Evolutionary conservation across 345 rosid species (phyloP), one percentile per base, ranked within the genome.

Genomic region (Salix udensis): DNA sequence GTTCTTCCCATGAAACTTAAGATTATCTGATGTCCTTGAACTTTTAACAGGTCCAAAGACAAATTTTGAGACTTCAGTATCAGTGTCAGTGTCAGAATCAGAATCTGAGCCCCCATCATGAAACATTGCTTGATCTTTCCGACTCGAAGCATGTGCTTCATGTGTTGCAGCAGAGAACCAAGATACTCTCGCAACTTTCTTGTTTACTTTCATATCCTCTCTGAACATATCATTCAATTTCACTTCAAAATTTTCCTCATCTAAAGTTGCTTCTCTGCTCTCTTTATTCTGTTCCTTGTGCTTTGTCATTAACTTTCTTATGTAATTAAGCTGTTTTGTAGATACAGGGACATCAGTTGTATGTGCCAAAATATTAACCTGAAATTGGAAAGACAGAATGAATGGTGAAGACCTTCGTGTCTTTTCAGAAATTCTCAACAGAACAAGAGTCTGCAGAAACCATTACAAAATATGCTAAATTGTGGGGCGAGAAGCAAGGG

Each of bases 331-430:
- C 79, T 96, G 94, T 79, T 91, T 88, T 70, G 88, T 85, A 28
- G 97, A 90, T 60, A 88, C 91, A 81, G 85, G 89, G 71, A 82
- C 84, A 82, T 91, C 95, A 78, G 95, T 87, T 52, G 97, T 80
- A 87, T 89, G 87, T 68, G 90, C 89, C 93, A 96, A 86, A 78
- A 94, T 86, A 84, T 94, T 93, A 79, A 94, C 99, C 99, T 96
- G 85, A 78, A 73, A 78, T 52, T 52, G 80, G 72, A 80, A 73
- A 82, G 77, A 66, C 31, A 79, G 65, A 58, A 40, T 75, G 67
- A 83, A 78, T 78, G 66, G 65, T 64, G 53, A 44, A 53, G 42
- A 61, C 73, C 60, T 70, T 72, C 72, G 6, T 5, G 18, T 58
- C 44, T 69, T 34, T 72, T 70, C 24, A 55, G 65, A 46, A 46